Base-by-base conservation (phyloP, 495 filamentous ascomycete genomes). In the Daldinia vernicosa region DNA sequence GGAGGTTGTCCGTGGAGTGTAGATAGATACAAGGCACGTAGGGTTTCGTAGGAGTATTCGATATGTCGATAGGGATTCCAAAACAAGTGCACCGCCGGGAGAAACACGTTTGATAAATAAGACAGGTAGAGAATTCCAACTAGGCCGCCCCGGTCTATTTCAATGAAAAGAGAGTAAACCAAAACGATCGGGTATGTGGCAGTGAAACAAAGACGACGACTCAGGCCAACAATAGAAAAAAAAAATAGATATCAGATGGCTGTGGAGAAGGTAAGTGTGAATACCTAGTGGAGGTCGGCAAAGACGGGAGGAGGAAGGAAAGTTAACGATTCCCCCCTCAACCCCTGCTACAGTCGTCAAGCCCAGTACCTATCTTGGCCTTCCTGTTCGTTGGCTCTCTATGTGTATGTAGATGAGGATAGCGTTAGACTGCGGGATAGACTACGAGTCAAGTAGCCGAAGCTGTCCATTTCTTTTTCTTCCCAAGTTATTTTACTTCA, bases 61-160 rank as follows among this genome's bases (percentile, higher is more conserved):
- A 77, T 74, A 74, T 58, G 64, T 58, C 45, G 73, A 71, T 60
- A 58, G 67, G 63, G 60, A 75, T 75, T 77, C 75, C 73, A 77
- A 75, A 70, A 72, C 73, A 75, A 74, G 66, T 64, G 65, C 67
- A 73, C 69, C 66, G 53, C 40, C 22, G 50, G 53, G 69, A 75
- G 58, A 75, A 69, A 63, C 69, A 63, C 43, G 51, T 55, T 52
- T 56, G 58, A 73, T 51, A 68, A 69, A 66, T 66, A 68, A 71
- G 66, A 68, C 55, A 76, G 32, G 59, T 52, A 30, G 63, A 59
- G 50, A 62, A 73, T 54, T 55, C 67, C 60, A 74, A 67, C 54
- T 50, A 67, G 60, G 63, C 56, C 60, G 45, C 70, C 65, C 62
- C 26, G 37, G 54, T 67, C 60, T 67, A 72, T 66, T 72, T 74